phyloP scores from a whole-genome alignment of 1,284 basidiomycete species.

The Leccinum variabile region DNA sequence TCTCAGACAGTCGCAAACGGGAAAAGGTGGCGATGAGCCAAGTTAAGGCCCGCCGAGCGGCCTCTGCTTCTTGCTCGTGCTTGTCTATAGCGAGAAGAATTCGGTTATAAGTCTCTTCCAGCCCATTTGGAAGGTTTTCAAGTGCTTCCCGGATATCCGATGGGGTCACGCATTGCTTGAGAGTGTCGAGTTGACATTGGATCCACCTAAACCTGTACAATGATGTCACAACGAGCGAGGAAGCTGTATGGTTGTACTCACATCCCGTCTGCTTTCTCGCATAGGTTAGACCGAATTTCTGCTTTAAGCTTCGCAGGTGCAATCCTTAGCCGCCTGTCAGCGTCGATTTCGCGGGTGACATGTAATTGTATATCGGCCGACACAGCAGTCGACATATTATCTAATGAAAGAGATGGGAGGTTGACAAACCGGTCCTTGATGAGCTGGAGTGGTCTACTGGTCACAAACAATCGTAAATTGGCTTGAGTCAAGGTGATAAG shows the following conservation, averaged over 20 bases:
- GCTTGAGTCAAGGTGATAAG: background rate
- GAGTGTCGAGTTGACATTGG: background rate
- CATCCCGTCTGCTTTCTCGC: slow-evolving; percentile 1
- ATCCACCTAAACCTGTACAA: background rate
- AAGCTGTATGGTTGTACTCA: background rate
- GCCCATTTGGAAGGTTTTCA: background rate
- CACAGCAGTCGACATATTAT: background rate
- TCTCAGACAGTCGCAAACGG: background rate
- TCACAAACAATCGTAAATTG: background rate
- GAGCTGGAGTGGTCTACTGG: background rate
- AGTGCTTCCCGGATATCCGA: background rate
- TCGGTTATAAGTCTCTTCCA: background rate
- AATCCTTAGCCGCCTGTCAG: background rate
- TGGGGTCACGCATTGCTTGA: background rate
- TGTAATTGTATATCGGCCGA: background rate
- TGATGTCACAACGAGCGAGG: background rate
- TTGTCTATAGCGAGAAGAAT: background rate
- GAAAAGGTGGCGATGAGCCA: background rate
- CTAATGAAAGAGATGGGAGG: background rate
- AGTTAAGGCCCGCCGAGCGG: background rate
- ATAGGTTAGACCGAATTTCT: background rate
- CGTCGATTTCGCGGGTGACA: background rate
- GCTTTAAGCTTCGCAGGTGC: background rate
- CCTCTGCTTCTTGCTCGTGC: background rate
- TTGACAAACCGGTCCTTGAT: background rate